Conservation (phyloP, 2,329 filamentous ascomycete genomes). For the Paecilomyces formosus region DNA sequence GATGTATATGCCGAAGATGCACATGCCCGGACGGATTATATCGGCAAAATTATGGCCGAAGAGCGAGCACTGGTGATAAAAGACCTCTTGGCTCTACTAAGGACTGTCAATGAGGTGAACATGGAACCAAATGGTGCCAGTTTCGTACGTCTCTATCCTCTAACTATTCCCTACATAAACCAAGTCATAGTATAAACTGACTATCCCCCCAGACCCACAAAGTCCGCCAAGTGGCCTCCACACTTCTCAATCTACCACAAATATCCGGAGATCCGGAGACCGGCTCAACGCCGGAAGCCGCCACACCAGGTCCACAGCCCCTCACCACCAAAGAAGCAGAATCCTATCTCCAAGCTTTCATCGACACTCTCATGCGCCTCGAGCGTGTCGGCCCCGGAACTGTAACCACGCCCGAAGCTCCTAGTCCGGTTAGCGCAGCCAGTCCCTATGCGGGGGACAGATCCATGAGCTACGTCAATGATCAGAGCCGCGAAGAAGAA, state of each 20-base stretch:
- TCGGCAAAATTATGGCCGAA: constrained; percentile 58
- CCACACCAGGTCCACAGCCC: constrained; percentile 15
- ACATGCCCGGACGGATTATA: constrained; percentile 38
- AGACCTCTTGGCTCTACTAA: constrained; percentile 66
- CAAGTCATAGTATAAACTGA: background rate
- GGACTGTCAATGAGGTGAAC: constrained; percentile 73
- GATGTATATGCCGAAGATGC: constrained; percentile 20
- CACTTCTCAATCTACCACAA: constrained; percentile 59
- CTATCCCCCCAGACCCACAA: constrained; percentile 59
- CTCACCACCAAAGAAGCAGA: constrained; percentile 50
- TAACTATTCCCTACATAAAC: background rate
- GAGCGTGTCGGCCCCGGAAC: constrained; percentile 51
- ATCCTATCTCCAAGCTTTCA: constrained; percentile 62
- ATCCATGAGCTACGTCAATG: constrained; percentile 29
- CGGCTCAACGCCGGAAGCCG: constrained; percentile 17
- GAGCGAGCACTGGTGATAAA: constrained; percentile 78
- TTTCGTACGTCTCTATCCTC: constrained; percentile 50
- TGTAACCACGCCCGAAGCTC: constrained; percentile 17
- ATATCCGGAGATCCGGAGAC: constrained; percentile 45
- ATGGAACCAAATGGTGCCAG: constrained; percentile 66
- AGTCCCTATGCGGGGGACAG: constrained; percentile 30
- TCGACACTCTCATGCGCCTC: constrained; percentile 66
- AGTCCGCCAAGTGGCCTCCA: constrained; percentile 76
- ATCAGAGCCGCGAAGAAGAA: constrained; percentile 61
- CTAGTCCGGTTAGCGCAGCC: constrained; percentile 17